Conservation (phyloP, 345 rosid species). For the Camelina sativa region DNA sequence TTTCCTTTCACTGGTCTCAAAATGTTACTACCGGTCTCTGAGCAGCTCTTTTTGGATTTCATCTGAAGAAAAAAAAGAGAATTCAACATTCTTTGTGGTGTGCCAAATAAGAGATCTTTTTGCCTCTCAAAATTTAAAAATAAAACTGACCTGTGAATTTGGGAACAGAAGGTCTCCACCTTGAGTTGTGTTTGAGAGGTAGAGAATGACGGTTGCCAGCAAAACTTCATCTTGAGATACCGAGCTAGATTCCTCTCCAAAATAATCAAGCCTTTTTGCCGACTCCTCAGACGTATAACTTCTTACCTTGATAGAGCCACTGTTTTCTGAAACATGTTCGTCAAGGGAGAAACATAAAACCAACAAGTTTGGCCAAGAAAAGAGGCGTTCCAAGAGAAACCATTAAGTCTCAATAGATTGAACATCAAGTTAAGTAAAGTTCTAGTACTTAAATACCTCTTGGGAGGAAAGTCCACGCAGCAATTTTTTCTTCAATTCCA, state of each 20-base stretch:
- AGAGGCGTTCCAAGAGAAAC: constrained; percentile 1
- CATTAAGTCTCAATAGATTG: constrained; percentile 13
- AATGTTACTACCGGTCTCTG: constrained; percentile 45
- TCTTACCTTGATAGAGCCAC: constrained; percentile 56
- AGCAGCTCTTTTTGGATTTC: constrained; percentile 47
- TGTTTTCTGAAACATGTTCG: constrained; percentile 53
- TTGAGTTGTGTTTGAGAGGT: constrained; percentile 67
- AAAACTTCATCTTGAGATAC: constrained; percentile 44
- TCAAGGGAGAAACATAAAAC: constrained; percentile 17
- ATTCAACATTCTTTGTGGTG: neutral
- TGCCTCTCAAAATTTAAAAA: neutral
- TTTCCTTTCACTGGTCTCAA: constrained; percentile 77
- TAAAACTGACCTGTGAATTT: constrained; percentile 58
- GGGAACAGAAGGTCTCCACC: constrained; percentile 89
- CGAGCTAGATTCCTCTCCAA: constrained; percentile 50
- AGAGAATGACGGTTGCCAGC: constrained; percentile 74
- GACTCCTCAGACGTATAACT: constrained; percentile 58
- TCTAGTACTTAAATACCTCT: constrained; percentile 51
- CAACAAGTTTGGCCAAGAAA: neutral
- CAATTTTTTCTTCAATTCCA: constrained; percentile 75
- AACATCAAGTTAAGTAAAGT: neutral
- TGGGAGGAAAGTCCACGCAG: constrained; percentile 91
- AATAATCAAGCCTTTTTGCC: constrained; percentile 53
- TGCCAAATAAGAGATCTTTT: neutral
- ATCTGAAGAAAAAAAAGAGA: constrained; percentile 45